Base-by-base conservation (phyloP, 2,329 filamentous ascomycete genomes). In the Neofusicoccum umdonicola region DNA sequence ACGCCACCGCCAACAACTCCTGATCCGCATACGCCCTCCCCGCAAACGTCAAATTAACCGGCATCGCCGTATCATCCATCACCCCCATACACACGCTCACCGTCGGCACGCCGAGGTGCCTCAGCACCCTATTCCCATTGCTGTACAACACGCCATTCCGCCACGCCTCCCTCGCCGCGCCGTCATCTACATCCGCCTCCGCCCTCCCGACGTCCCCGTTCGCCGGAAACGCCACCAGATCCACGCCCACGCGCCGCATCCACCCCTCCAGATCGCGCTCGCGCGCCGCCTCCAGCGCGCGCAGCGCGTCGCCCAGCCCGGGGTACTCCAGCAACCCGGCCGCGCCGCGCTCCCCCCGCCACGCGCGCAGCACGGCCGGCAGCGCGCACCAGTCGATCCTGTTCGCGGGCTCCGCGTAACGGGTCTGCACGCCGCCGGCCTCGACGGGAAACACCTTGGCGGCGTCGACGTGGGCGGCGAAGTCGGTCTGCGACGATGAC, bases 21-120 rank as follows among this genome's bases (percentile, higher is more conserved):
- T 64, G 65, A 64, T 85, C 83, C 2, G 77, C 73, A 48, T 81
- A 82, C 3, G 80, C 80, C 41, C 76, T 80, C 0, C 77, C 77
- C 0, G 78, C 80, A 68, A 85, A 83, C 0, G 82, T 84, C 11
- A 84, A 67, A 17, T 80, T 81, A 1, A 84, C 74, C 0, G 83
- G 83, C 78, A 85, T 83, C 0, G 68, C 66, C 37, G 74, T 80
- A n/a, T 79, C 73, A 0, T 66, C 69, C 74, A 84, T 77, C 1
- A 75, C 62, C 0, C 83, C 83, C 83, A 85, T 85, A 0, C 81
- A 77, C 0, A 84, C 79, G 0, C 76, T 80, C 3, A 85, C 76
- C 0, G 79, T 82, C 0, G 83, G 84, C 0, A 85, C 75, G 0
- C 83, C 83, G 3, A 84, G 75, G 42, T 85, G 82, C 13, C 82